phyloP scores from a whole-genome alignment of 2,329 filamentous ascomycete genomes.

The Cryphonectria japonica region DNA sequence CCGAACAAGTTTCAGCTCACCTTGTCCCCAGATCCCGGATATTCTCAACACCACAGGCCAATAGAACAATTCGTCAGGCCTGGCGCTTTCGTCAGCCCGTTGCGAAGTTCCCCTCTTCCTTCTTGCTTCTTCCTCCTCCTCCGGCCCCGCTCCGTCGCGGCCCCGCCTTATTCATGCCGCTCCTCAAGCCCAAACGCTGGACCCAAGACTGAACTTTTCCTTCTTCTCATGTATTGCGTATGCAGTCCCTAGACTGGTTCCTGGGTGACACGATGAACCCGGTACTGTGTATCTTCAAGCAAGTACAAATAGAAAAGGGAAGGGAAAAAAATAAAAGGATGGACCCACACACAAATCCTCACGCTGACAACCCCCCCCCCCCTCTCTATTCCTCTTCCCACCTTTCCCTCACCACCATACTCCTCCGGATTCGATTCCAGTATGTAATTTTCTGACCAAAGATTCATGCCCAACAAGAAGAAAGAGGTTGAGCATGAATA shows the following conservation, averaged over 20 bases:
- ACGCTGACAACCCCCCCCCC: neutral
- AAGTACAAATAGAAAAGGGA: too few species aligned
- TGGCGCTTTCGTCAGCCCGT: neutral
- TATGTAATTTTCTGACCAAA: neutral
- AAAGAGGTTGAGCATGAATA: neutral
- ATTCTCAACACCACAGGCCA: neutral
- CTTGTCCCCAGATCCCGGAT: neutral
- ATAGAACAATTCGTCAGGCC: neutral
- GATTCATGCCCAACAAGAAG: neutral
- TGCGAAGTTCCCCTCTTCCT: neutral
- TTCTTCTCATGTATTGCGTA: too few species aligned
- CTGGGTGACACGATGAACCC: neutral
- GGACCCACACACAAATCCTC: neutral
- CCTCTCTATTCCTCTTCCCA: too few species aligned
- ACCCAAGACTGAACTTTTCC: neutral
- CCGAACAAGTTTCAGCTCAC: conserved; percentile 1
- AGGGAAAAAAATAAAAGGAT: neutral
- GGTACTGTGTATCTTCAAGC: neutral
- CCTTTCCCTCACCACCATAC: neutral
- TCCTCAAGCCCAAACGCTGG: neutral
- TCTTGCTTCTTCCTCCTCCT: neutral
- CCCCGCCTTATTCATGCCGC: neutral
- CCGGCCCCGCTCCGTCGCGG: neutral
- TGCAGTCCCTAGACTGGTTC: too few species aligned
- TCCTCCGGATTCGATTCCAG: neutral